Conservation (phyloP, 2,329 filamentous ascomycete genomes). For the Ilyonectria sp. region DNA sequence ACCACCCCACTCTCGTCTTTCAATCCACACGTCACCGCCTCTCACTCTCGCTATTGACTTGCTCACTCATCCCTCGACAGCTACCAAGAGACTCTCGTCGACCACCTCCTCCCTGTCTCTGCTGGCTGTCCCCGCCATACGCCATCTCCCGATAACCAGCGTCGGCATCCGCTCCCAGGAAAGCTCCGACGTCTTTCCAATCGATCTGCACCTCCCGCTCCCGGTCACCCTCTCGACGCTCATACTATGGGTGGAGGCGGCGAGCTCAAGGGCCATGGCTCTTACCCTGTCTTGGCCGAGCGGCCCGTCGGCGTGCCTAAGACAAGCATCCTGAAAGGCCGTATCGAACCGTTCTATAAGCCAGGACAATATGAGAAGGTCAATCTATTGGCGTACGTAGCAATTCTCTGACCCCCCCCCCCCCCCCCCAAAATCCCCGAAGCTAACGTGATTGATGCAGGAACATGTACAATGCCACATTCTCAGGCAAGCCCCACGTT, state of each 20-base stretch:
- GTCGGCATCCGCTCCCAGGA: slow-evolving; percentile 35
- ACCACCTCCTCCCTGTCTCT: slow-evolving; percentile 43
- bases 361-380: slow-evolving; percentile 83
- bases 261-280: slow-evolving; percentile 58
- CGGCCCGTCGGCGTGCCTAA: slow-evolving; percentile 83
- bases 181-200: slow-evolving; percentile 53
- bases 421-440: not conserved
- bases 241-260: slow-evolving; percentile 67
- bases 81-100: slow-evolving; percentile 40
- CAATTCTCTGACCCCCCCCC: not conserved
- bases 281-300: slow-evolving; percentile 67
- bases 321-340: slow-evolving; percentile 85
- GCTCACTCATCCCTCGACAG: slow-evolving; percentile 45
- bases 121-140: slow-evolving; percentile 46
- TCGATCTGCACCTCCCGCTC: slow-evolving; percentile 56
- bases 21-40: slow-evolving; percentile 12
- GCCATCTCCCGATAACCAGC: slow-evolving; percentile 39
- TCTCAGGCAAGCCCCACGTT: slow-evolving; percentile 80
- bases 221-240: slow-evolving; percentile 48
- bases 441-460: slow-evolving; percentile 44
- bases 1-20: not conserved
- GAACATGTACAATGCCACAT: slow-evolving; percentile 57
- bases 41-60: slow-evolving; percentile 8
- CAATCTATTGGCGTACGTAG: slow-evolving; percentile 79
- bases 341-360: slow-evolving; percentile 85